Conservation (phyloP, 2,329 filamentous ascomycete species). For the Exophiala viscosa region DNA sequence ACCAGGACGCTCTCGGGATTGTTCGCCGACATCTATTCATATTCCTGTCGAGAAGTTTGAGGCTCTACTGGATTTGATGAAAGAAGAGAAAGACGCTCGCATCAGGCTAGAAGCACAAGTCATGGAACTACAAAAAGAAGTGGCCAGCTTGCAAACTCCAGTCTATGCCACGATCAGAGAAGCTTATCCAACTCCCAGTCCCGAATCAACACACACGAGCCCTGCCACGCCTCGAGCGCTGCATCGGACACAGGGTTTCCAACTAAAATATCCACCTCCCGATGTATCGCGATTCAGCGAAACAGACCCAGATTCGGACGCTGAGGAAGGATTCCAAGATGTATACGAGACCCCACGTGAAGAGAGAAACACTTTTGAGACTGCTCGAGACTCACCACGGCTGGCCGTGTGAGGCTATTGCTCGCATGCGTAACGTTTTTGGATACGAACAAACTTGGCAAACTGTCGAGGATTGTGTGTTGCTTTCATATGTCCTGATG, state of each 20-base stretch:
- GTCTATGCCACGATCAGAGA: constrained; percentile 25
- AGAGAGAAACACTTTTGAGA: constrained; percentile 23
- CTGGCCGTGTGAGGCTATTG: neutral
- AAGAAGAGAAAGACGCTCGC: constrained; percentile 46
- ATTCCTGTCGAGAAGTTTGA: constrained; percentile 45
- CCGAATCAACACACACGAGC: constrained; percentile 15
- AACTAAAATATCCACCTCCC: constrained; percentile 10
- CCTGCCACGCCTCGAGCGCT: constrained; percentile 12
- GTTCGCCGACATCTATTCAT: constrained; percentile 23
- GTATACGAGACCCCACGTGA: constrained; percentile 28
- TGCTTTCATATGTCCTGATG: neutral
- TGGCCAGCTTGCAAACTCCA: constrained; percentile 25
- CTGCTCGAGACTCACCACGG: constrained; percentile 12
- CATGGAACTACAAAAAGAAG: constrained; percentile 39
- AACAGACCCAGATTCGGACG: constrained; percentile 24
- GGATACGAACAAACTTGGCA: constrained; percentile 1
- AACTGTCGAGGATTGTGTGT: too few relatives aligned
- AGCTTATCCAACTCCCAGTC: constrained; percentile 25
- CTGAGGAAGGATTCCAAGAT: constrained; percentile 21
- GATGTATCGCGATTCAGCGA: constrained; percentile 28
- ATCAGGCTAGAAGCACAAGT: constrained; percentile 45
- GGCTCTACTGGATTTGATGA: constrained; percentile 43
- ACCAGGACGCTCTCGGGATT: constrained; percentile 12
- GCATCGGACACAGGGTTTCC: constrained; percentile 19
- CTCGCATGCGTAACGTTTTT: too few relatives aligned